Base-by-base conservation (phyloP, 2,329 filamentous ascomycete genomes). In the Curvularia lunata region DNA sequence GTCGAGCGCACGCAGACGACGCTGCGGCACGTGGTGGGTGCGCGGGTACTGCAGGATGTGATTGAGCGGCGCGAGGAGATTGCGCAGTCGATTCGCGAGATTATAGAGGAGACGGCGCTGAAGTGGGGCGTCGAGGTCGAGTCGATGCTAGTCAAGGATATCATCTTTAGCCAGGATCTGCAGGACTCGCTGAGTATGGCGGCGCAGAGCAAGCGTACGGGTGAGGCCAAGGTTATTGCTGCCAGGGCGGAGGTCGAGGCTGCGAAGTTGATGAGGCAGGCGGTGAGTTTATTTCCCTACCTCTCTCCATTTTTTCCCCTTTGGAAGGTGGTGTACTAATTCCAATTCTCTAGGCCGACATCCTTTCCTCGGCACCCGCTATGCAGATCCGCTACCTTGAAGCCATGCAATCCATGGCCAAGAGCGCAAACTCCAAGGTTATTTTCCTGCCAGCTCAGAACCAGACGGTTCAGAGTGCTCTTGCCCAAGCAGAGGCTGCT, bases 81-180 rank as follows among this genome's bases (percentile, higher is more conserved):
- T 68, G 95, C 95, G 1, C 89, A 93, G 79, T 95, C 90, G 56
- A 98, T 98, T 62, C 88, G 92, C 62, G 94, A 97, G 79, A 98
- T 98, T 70, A 98, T 99, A 69, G 95, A 98, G 75, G 93, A 97
- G 68, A 95, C 97, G 1, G 94, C 95, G 5, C 83, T 86, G 10
- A 92, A 91, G 60, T 99, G 95, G 95, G 95, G 95, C 80, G 94
- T 97, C 7, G 88, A 91, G 74, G 95, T 98, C 57, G 95, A 98
- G 84, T 93, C 89, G 73, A 99, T 99, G 94, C 88, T 99, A 67
- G 94, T 99, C 85, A 98, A 99, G 82, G 95, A 99, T 79, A 96
- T 99, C 75, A 91, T 98, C 76, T 99, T 99, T 86, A 92, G 88
- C 80, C 88, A 92, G 74, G 95, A 98, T 68, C 85, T 99, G 43